These are phyloP conservation scores for Cicer bijugum DNA, from an alignment of 306 rosid genomes.

Conservation along the genomic window DNA sequence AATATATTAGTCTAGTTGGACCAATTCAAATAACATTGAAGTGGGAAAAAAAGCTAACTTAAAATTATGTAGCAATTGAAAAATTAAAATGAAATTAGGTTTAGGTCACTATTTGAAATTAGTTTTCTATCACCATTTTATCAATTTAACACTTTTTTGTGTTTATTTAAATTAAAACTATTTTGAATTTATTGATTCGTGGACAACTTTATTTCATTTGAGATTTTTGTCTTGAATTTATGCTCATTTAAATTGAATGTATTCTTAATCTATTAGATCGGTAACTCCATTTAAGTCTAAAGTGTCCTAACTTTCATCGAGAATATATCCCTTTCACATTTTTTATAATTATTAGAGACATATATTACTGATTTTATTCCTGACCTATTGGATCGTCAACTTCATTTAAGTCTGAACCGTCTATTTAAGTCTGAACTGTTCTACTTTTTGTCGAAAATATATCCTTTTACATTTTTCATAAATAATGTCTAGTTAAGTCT, in stretches of 20 bases:
- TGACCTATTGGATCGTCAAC: no score
- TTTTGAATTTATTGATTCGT: background rate
- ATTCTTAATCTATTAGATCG: background rate
- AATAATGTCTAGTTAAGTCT: no score
- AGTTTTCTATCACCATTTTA: background rate
- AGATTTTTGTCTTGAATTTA: background rate
- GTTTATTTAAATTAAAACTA: background rate
- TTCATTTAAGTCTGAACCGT: no score
- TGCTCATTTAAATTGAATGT: no score
- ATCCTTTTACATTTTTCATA: slow-evolving; percentile 6
- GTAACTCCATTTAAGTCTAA: slow-evolving; percentile 7
- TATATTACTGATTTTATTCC: background rate
- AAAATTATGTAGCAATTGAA: background rate
- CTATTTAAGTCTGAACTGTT: no score
- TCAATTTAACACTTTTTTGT: background rate
- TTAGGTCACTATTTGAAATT: background rate
- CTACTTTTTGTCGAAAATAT: no score
- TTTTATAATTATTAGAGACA: slow-evolving; percentile 2
- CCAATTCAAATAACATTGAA: no score
- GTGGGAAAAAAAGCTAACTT: no score
- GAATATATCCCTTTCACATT: background rate
- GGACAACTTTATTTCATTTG: background rate
- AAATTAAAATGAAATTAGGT: background rate
- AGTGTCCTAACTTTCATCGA: background rate
- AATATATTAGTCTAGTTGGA: no score